These are phyloP conservation scores for Leccinum ochraceum DNA, from an alignment of 768 basidiomycete genomes.

Conservation along the genomic window DNA sequence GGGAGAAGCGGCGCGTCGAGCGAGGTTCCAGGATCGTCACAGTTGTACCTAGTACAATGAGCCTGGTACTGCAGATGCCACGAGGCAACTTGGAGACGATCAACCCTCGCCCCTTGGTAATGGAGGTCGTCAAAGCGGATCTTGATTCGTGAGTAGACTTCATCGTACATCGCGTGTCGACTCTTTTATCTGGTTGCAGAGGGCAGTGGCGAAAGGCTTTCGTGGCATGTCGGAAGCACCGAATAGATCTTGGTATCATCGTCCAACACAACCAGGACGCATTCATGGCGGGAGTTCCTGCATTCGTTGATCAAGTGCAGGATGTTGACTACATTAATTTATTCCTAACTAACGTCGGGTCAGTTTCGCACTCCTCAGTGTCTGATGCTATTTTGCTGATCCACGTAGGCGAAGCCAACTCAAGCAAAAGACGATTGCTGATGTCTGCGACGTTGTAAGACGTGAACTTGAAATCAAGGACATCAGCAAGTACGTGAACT, in stretches of 20 bases:
- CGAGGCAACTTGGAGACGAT: conserved; percentile 96
- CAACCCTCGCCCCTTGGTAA: conserved; percentile 87
- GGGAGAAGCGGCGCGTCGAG: conserved; percentile 82
- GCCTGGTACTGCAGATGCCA: conserved; percentile 94
- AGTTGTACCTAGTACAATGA: conserved; percentile 85
- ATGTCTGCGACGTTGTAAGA: conserved; percentile 78
- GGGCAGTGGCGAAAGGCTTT: conserved; percentile 85
- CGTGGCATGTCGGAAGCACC: conserved; percentile 87
- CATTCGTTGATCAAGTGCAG: conserved; percentile 81
- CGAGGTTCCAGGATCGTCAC: conserved; percentile 88
- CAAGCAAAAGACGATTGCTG: conserved; percentile 56
- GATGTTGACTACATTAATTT: conserved; percentile 93
- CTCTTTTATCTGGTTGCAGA: conserved; percentile 38
- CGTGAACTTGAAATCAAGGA: conserved; percentile 69
- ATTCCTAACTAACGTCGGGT: conserved; percentile 87
- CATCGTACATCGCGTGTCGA: not conserved
- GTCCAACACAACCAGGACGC: conserved; percentile 73
- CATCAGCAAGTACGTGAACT: conserved; percentile 80
- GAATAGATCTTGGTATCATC: conserved; percentile 88
- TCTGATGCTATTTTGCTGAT: conserved; percentile 4
- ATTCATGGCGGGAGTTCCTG: conserved; percentile 62
- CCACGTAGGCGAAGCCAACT: conserved; percentile 57
- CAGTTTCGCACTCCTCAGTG: conserved; percentile 22
- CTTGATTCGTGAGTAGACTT: conserved; percentile 51
- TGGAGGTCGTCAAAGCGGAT: conserved; percentile 78